Evolutionary conservation across 192 early-diverging fungal genomes (phyloP).

Genomic region (Entrophospora sp.): DNA sequence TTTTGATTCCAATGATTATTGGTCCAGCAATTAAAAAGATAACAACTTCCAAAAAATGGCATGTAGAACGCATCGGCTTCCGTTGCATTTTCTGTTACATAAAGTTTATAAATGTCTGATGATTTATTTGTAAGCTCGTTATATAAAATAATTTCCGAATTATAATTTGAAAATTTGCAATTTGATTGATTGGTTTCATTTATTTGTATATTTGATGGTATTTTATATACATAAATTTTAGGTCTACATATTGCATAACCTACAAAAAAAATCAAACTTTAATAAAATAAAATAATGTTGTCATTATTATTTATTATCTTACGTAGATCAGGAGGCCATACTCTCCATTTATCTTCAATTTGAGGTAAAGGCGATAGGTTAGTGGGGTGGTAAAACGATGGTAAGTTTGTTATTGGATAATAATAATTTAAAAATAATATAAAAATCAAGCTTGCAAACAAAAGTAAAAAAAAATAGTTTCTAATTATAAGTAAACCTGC

Average conservation of each 20-base stretch:
- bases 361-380: too few relatives aligned
- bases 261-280: neutral
- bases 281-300: neutral
- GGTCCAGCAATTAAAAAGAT: constrained; percentile 36
- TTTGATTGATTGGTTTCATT: too few relatives aligned
- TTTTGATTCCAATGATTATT: constrained; percentile 23
- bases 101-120: constrained; percentile 27
- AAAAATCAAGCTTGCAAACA: too few relatives aligned
- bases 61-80: constrained; percentile 40
- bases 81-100: constrained; percentile 38
- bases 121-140: constrained; percentile 26
- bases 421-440: too few relatives aligned
- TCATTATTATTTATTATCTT: neutral
- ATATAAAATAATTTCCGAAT: constrained; percentile 24
- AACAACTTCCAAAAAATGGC: constrained; percentile 39
- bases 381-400: too few relatives aligned
- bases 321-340: neutral
- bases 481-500: too few relatives aligned
- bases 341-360: neutral
- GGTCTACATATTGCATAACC: too few relatives aligned
- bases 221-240: too few relatives aligned
- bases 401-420: too few relatives aligned
- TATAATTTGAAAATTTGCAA: too few relatives aligned
- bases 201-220: too few relatives aligned
- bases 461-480: too few relatives aligned